Conservation (phyloP, 225 moss, liverwort and hornwort species). For the Sphagnum contortum region DNA sequence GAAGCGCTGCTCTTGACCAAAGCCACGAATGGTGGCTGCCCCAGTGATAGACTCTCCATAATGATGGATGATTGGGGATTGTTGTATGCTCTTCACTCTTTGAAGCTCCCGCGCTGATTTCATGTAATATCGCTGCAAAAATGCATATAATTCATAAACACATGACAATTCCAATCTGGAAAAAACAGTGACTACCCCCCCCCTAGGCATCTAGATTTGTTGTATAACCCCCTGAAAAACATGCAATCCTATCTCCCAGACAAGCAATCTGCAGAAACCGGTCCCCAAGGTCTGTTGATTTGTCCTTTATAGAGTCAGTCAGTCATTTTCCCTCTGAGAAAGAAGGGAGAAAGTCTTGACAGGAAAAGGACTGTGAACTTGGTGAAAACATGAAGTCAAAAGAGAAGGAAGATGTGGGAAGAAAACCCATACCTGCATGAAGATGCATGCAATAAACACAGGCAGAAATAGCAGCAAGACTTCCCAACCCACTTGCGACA, state of each 20-base stretch:
- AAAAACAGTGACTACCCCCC: too few relatives aligned
- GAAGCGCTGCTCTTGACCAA: conserved; percentile 64
- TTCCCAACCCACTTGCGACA: conserved; percentile 72
- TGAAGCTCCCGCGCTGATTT: conserved; percentile 70
- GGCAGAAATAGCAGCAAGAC: conserved; percentile 65
- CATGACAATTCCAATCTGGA: background rate
- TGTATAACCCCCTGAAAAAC: too few relatives aligned
- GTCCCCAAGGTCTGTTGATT: too few relatives aligned
- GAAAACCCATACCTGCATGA: conserved; percentile 51
- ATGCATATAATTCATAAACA: background rate
- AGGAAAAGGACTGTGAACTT: too few relatives aligned
- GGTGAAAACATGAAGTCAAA: too few relatives aligned
- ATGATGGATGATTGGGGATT: conserved; percentile 82
- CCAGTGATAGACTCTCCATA: conserved; percentile 88
- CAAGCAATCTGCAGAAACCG: too few relatives aligned
- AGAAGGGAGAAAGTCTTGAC: too few relatives aligned
- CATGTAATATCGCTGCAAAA: conserved; percentile 81
- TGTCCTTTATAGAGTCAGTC: too few relatives aligned
- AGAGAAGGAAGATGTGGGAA: background rate
- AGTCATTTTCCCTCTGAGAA: too few relatives aligned
- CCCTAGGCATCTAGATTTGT: too few relatives aligned
- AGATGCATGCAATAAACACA: conserved; percentile 25
- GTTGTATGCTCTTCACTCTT: conserved; percentile 56
- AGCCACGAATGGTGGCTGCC: conserved; percentile 83
- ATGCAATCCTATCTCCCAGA: too few relatives aligned